phyloP scores from a whole-genome alignment of 306 rosid species.

The Prosopis cineraria region DNA sequence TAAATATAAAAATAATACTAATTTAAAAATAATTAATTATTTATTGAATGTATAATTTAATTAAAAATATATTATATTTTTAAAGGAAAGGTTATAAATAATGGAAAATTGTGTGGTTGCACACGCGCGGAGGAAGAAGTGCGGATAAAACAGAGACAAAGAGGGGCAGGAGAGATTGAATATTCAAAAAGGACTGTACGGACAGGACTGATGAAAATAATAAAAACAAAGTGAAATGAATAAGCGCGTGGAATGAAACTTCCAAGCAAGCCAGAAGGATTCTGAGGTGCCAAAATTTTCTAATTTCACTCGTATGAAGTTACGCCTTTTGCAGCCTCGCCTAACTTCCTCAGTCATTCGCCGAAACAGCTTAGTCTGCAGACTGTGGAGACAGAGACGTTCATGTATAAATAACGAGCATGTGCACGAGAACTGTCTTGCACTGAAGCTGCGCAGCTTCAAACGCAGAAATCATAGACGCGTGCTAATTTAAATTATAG shows the following conservation, averaged over 20 bases:
- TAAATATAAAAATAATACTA: too few relatives aligned
- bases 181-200: conserved; percentile 33
- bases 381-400: not conserved
- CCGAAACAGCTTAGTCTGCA: conserved; percentile 23
- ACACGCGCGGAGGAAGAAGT: too few relatives aligned
- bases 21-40: too few relatives aligned
- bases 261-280: conserved; percentile 16
- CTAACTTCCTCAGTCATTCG: conserved; percentile 38
- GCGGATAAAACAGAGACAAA: too few relatives aligned
- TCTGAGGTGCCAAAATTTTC: conserved; percentile 2
- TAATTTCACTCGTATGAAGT: conserved; percentile 32
- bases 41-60: too few relatives aligned
- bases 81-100: too few relatives aligned
- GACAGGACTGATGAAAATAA: not conserved
- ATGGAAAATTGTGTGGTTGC: too few relatives aligned
- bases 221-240: not conserved
- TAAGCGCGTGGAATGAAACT: conserved; percentile 50
- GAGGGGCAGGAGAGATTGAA: not conserved
- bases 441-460: not conserved
- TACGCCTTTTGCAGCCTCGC: conserved; percentile 26
- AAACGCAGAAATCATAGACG: not conserved
- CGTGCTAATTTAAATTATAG: not conserved
- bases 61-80: too few relatives aligned
- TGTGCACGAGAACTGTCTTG: conserved; percentile 9
- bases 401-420: not conserved